Evolutionary conservation across 2,329 filamentous ascomycete species (phyloP).

Genomic region (Cercospora janseana): DNA sequence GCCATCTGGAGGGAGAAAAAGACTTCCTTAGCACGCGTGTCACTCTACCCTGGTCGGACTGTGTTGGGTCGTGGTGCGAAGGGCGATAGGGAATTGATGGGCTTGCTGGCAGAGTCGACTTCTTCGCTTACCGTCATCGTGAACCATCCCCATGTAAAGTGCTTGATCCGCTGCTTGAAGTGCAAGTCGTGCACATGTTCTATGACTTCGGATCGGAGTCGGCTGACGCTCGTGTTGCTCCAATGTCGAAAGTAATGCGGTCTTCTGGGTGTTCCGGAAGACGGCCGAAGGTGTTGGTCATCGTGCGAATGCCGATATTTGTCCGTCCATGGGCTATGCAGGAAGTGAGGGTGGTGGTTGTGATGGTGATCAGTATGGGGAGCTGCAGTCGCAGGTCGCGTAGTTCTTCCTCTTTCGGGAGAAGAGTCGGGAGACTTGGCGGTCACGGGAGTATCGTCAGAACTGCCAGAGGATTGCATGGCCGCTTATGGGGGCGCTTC

Average conservation of each 20-base stretch:
- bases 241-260: conserved; percentile 10
- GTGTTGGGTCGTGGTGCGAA: not conserved
- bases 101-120: too few species aligned
- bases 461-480: conserved; percentile 5
- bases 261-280: not conserved
- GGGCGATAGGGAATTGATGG: too few species aligned
- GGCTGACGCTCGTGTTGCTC: conserved; percentile 17
- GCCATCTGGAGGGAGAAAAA: conserved; percentile 66
- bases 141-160: conserved; percentile 77
- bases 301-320: not conserved
- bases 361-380: not conserved
- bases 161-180: conserved; percentile 57
- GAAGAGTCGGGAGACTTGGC: conserved; percentile 5
- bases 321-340: too few species aligned
- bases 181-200: conserved; percentile 38
- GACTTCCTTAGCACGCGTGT: conserved; percentile 39
- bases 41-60: too few species aligned
- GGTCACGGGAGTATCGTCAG: not conserved
- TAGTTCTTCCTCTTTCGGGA: not conserved
- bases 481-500: not conserved
- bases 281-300: conserved; percentile 6
- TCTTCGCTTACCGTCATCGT: conserved; percentile 54
- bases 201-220: conserved; percentile 7
- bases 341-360: too few species aligned
- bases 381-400: not conserved